A percentile compares a stretch with the other conserved stretches of the same genome.
phyloP scores from a whole-genome alignment of 352 stramenopile species.

The Phytopythium cucurbitacearum region DNA sequence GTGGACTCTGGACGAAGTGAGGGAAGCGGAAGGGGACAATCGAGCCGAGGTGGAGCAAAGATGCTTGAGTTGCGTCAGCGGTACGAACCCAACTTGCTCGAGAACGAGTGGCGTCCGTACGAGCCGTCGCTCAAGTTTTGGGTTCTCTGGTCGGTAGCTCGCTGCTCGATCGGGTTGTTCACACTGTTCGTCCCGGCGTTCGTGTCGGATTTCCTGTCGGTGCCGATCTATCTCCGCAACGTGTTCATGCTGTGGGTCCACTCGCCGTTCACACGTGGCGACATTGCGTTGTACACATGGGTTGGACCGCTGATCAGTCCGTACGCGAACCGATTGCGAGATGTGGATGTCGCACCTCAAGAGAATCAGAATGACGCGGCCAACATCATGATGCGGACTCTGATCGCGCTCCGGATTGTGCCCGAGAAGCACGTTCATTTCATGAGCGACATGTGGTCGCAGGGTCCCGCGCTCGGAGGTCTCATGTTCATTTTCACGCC shows the following conservation, averaged over 20 bases:
- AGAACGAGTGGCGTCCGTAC: slow-evolving; percentile 62
- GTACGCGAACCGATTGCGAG: slow-evolving; percentile 65
- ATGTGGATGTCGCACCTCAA: slow-evolving; percentile 17
- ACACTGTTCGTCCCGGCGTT: slow-evolving; percentile 70
- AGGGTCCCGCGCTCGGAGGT: slow-evolving; percentile 67
- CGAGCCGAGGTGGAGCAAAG: slow-evolving; percentile 3
- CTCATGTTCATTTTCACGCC: slow-evolving; percentile 86
- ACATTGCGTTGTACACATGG: slow-evolving; percentile 68
- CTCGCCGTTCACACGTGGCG: slow-evolving; percentile 62
- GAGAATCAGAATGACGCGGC: slow-evolving; percentile 30
- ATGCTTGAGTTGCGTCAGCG: slow-evolving; percentile 23
- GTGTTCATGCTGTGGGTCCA: slow-evolving; percentile 81
- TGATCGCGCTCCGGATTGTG: slow-evolving; percentile 62
- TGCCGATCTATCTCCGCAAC: slow-evolving; percentile 61
- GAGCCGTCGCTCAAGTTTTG: slow-evolving; percentile 84
- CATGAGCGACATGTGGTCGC: slow-evolving; percentile 72
- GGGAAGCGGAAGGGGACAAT: background rate
- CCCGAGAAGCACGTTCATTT: slow-evolving; percentile 63
- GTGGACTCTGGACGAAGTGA: slow-evolving; percentile 5
- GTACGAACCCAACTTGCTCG: slow-evolving; percentile 24
- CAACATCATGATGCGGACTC: slow-evolving; percentile 64
- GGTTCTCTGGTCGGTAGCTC: slow-evolving; percentile 69
- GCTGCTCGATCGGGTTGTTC: slow-evolving; percentile 39
- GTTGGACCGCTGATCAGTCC: slow-evolving; percentile 65
- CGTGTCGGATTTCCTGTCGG: slow-evolving; percentile 38